Conservation (phyloP, 1,284 basidiomycete species). For the Ceratobasidium sp. region DNA sequence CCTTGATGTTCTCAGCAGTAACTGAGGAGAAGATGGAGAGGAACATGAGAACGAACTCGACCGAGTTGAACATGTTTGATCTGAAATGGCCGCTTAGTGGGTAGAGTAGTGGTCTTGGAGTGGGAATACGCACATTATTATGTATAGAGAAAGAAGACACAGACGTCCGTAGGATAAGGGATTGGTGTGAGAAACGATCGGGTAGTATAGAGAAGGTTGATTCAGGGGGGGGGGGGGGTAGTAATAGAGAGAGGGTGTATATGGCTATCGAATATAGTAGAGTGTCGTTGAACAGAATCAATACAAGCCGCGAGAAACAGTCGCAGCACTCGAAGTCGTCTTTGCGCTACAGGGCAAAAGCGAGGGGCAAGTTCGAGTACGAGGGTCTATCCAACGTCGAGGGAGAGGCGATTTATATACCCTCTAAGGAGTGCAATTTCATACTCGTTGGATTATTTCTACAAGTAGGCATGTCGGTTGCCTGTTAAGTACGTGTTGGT, state of each 20-base stretch:
- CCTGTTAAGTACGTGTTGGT: not conserved
- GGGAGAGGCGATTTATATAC: not conserved
- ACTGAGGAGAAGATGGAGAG: constrained; percentile 2
- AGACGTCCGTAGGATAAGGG: too few relatives aligned
- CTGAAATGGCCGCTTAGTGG: not conserved
- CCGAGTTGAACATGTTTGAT: constrained; percentile 6
- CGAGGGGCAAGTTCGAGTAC: not conserved
- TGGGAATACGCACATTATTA: too few relatives aligned
- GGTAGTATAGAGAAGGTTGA: too few relatives aligned
- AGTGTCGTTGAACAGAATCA: not conserved
- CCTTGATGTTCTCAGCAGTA: not conserved
- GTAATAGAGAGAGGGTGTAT: not conserved
- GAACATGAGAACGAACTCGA: constrained; percentile 7
- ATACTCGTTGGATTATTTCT: not conserved
- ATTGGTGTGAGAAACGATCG: too few relatives aligned
- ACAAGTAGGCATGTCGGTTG: not conserved
- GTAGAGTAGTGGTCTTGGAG: too few relatives aligned
- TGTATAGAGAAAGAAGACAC: too few relatives aligned
- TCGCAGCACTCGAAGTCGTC: not conserved
- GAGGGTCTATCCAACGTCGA: not conserved
- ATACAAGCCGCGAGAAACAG: not conserved
- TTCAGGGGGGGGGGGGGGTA: too few relatives aligned
- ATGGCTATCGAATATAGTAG: not conserved
- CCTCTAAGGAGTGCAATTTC: not conserved
- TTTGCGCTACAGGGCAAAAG: not conserved